Conservation (phyloP, 352 stramenopile genomes). For the Phytophthora tubulina region DNA sequence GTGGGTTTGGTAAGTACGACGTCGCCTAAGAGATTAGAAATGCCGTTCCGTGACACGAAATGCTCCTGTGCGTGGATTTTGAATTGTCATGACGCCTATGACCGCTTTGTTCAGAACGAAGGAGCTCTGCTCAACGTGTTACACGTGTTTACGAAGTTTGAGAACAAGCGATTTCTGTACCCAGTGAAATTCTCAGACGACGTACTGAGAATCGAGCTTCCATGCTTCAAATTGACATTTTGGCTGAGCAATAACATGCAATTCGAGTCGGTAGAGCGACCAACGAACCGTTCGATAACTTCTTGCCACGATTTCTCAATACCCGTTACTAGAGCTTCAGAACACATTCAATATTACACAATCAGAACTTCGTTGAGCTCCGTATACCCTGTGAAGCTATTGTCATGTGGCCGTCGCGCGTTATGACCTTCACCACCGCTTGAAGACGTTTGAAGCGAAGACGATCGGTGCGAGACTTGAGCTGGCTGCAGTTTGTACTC, state of each 20-base stretch:
- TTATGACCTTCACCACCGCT: slow-evolving; percentile 47
- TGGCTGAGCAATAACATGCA: slow-evolving; percentile 23
- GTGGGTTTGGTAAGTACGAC: slow-evolving; percentile 39
- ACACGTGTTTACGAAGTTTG: slow-evolving; percentile 54
- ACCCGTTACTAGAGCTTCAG: slow-evolving; percentile 42
- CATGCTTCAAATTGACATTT: slow-evolving; percentile 56
- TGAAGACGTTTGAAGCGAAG: slow-evolving; percentile 43
- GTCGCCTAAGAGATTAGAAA: slow-evolving; percentile 27
- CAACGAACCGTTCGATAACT: slow-evolving; percentile 52
- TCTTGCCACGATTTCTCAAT: slow-evolving; percentile 51
- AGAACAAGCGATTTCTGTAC: slow-evolving; percentile 47
- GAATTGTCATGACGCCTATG: slow-evolving; percentile 24
- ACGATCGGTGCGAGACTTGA: slow-evolving; percentile 50
- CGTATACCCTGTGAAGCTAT: slow-evolving; percentile 8
- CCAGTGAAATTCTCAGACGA: slow-evolving; percentile 20
- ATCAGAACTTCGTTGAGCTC: slow-evolving; percentile 39
- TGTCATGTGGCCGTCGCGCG: slow-evolving; percentile 31
- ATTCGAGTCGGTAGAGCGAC: slow-evolving; percentile 47
- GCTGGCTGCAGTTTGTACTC: slow-evolving; percentile 50
- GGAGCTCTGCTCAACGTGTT: slow-evolving; percentile 10
- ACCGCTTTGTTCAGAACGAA: slow-evolving; percentile 36
- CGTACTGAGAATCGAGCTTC: slow-evolving; percentile 52
- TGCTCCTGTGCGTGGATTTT: slow-evolving; percentile 26
- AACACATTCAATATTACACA: slow-evolving; percentile 25
- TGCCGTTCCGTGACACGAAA: slow-evolving; percentile 42